phyloP scores from a whole-genome alignment of 352 stramenopile genomes.

The Albugo candida region DNA sequence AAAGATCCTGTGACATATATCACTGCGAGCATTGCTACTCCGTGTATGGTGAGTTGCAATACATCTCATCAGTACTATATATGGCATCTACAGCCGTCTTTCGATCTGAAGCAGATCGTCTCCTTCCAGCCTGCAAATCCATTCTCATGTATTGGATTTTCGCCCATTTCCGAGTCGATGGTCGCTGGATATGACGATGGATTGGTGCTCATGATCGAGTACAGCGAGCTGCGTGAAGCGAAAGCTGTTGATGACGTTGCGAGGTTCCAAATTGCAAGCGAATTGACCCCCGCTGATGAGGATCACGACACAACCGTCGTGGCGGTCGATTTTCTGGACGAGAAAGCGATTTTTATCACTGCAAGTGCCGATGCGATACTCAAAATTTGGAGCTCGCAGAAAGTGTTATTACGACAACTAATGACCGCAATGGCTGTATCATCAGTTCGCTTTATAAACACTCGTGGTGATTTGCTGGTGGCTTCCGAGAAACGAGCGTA shows the following conservation, averaged over 20 bases:
- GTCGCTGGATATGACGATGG: conserved; percentile 44
- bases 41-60: conserved; percentile 36
- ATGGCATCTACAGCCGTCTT: conserved; percentile 36
- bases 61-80: conserved; percentile 18
- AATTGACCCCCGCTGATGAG: conserved; percentile 24
- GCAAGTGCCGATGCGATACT: conserved; percentile 48
- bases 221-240: conserved; percentile 24
- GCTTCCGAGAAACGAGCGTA: conserved; percentile 21
- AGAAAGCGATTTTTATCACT: conserved; percentile 27
- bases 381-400: conserved; percentile 51
- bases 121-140: conserved; percentile 24
- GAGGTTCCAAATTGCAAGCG: too few relatives aligned
- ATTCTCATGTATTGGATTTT: conserved; percentile 28
- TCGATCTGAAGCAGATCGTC: conserved; percentile 28
- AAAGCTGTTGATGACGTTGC: conserved; percentile 13
- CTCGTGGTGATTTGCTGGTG: conserved; percentile 29
- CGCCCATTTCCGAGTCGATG: conserved; percentile 28
- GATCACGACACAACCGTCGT: conserved; percentile 38
- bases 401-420: conserved; percentile 30
- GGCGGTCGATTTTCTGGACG: conserved; percentile 39
- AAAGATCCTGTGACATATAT: conserved; percentile 24
- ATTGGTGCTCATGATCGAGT: too few relatives aligned
- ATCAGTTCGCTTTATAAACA: conserved; percentile 49
- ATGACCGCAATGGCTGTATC: conserved; percentile 35
- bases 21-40: conserved; percentile 19